Evolutionary conservation across 148 eudicot species (phyloP).

Genomic region (Polygonum aviculare): DNA sequence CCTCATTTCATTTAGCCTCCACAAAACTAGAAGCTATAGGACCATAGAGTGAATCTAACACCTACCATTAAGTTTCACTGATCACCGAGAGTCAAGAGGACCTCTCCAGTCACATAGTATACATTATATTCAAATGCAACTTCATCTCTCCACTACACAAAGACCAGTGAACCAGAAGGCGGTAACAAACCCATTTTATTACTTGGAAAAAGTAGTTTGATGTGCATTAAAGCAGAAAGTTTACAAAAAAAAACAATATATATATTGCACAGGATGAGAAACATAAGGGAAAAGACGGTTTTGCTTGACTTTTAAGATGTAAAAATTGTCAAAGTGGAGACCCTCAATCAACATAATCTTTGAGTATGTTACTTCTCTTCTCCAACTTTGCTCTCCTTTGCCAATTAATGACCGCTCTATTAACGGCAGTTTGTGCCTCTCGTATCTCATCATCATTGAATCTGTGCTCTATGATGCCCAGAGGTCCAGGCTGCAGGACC

Average conservation of each 20-base stretch:
- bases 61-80: neutral
- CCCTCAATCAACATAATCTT: slow-evolving; percentile 40
- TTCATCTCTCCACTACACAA: neutral
- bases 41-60: neutral
- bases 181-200: neutral
- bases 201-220: neutral
- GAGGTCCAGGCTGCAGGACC: slow-evolving; percentile 82
- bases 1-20: neutral
- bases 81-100: neutral
- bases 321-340: neutral
- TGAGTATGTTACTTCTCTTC: slow-evolving; percentile 32
- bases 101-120: neutral
- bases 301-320: neutral
- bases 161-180: neutral
- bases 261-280: neutral
- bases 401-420: slow-evolving; percentile 73
- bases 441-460: slow-evolving; percentile 70
- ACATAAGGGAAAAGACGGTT: neutral
- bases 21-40: neutral
- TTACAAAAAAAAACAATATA: neutral
- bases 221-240: neutral
- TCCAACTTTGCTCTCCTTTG: slow-evolving; percentile 52
- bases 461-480: slow-evolving; percentile 88
- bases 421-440: slow-evolving; percentile 51
- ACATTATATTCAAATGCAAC: neutral